Evolutionary conservation across 495 filamentous ascomycete species (phyloP), one percentile per base, ranked within the genome.

Genomic region (Daldinia grandis): DNA sequence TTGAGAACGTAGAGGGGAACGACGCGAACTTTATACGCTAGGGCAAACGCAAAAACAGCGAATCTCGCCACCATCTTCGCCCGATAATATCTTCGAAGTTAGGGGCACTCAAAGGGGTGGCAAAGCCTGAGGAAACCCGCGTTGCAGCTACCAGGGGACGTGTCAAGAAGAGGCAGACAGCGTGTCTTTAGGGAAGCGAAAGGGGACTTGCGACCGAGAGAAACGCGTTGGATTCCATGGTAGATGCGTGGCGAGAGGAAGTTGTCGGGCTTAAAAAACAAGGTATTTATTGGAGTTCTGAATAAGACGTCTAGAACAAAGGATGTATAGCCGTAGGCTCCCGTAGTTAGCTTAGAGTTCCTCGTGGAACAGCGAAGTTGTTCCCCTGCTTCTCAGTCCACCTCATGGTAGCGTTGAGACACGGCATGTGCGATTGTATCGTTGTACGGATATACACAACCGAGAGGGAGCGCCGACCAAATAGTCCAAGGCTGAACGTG

Each of bases 81-180:
- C 9, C 3, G 24, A 33, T 31, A 17, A 40, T 10, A 30, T 57
- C 7, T n/a, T 62, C 38, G 35, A n/a, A 8, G 21, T 17, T 24
- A n/a, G 19, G 3, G 30, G 30, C 4, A 7, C 21, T 28, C 33
- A 42, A 28, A 47, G 4, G 4, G 47, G 15, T 21, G 8, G 10
- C 5, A 9, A 31, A 57, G 19, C 57, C 37, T 30, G 14, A 66
- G 44, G 63, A 74, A 28, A 70, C 63, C 25, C 62, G 67, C 19
- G 44, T 56, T 27, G 67, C 67, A 6, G 71, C 58, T n/a, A 64
- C 44, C 38, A 71, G 62, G 24, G 57, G 58, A 47, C 63, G 63
- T 1, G 15, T 37, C 27, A 58, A 69, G 35, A 66, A 54, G 9
- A 53, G 27, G 25, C 58, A 63, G 5, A 53, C 56, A 10, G 53